A percentile compares a stretch with the other conserved stretches of the same genome.
Conservation (phyloP, 371 early-diverging fungal genomes). For the Mucor piriformis region DNA sequence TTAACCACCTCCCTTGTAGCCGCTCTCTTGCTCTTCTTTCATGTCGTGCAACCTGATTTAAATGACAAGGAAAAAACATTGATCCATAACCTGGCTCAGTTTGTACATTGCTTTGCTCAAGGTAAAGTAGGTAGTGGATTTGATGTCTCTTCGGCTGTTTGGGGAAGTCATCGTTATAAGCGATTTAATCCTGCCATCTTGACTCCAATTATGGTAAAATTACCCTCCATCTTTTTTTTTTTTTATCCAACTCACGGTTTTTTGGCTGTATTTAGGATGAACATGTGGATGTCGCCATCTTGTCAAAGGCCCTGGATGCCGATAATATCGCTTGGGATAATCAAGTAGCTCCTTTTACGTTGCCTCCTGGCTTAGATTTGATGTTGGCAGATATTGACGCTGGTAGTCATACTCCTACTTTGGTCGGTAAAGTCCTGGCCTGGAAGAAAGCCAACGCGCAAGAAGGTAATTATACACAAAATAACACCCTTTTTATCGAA, state of each 20-base stretch:
- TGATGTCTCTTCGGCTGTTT: slow-evolving; percentile 92
- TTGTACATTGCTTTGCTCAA: slow-evolving; percentile 94
- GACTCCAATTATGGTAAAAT: slow-evolving; percentile 62
- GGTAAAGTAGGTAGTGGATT: slow-evolving; percentile 98
- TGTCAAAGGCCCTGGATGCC: slow-evolving; percentile 32
- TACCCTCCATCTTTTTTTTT: too few relatives aligned
- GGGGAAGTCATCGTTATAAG: slow-evolving; percentile 85
- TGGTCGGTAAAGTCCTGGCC: slow-evolving; percentile 84
- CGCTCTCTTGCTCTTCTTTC: slow-evolving; percentile 75
- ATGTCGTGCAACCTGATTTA: slow-evolving; percentile 30
- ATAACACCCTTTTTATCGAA: neutral
- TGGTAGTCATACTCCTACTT: slow-evolving; percentile 90
- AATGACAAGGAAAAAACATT: slow-evolving; percentile 29
- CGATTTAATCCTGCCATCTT: slow-evolving; percentile 82
- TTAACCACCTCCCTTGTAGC: slow-evolving; percentile 88
- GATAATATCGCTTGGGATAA: slow-evolving; percentile 71
- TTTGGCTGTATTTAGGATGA: too few relatives aligned
- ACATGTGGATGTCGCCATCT: slow-evolving; percentile 24
- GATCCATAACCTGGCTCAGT: slow-evolving; percentile 87
- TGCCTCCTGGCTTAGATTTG: slow-evolving; percentile 78
- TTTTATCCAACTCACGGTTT: too few relatives aligned
- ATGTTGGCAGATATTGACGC: slow-evolving; percentile 91
- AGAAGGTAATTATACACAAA: slow-evolving; percentile 32
- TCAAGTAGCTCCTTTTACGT: slow-evolving; percentile 57
- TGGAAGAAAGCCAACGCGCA: slow-evolving; percentile 80